Base-by-base conservation (phyloP, 148 eudicot species). In the Cornus suecica region DNA sequence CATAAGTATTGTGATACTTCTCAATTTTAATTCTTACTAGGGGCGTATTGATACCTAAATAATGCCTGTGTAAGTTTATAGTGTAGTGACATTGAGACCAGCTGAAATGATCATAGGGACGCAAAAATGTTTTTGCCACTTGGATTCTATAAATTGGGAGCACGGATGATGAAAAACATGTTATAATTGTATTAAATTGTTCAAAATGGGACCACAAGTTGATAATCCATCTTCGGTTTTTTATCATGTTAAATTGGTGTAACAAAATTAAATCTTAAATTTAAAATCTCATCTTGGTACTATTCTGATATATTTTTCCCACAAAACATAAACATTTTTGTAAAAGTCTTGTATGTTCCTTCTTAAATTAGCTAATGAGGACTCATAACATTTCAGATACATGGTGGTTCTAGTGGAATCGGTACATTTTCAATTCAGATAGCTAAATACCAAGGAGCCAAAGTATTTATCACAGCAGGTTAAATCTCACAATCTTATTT, bases 331-430 rank as follows among this genome's bases (percentile, higher is more conserved):
- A 3, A 8, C 42, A 37, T 6, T 37, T 8, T 37, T 37, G 42
- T 37, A 37, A 37, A 37, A 37, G 0, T n/a, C n/a, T 37, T 9
- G 11, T 10, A 22, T 25, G 37, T 25, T 42, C 42, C 16, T 20
- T 15, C 10, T 58, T 23, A 31, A 9, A 11, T 52, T 62, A 20
- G 45, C 62, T 26, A 61, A 54, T 41, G 34, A 65, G 24, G 45
- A 24, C 8, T 20, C 2, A 8, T 1, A 4, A 65, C 8, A 3
- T 80, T 71, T 73, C 83, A 87, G 99, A 70, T 94, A 76, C 99
- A 94, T 79, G 99, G 99, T 15, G 99, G 96, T 51, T 94, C 99
- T 75, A 92, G 99, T 80, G 99, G 99, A 69, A 94, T 94, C 37
- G 99, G 99, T 34, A 94, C 99, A 48, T 94, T 94, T 79, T 96